Evolutionary conservation across 2,329 filamentous ascomycete species (phyloP).

Genomic region (Fusarium stilboides): DNA sequence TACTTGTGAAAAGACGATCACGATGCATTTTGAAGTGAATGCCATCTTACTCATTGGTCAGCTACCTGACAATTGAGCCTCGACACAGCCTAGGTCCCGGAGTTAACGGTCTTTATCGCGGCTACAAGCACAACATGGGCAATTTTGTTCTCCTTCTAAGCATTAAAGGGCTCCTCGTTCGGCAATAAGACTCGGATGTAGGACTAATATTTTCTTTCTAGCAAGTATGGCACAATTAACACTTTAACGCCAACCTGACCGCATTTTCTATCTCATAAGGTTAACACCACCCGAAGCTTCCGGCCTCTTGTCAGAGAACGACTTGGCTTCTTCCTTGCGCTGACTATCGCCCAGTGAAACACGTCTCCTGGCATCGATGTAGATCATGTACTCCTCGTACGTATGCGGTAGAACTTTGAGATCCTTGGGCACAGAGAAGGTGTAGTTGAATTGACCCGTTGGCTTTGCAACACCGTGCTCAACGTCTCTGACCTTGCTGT

Average conservation of each 20-base stretch:
- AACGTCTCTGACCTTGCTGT: conserved; percentile 52
- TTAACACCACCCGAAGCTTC: conserved; percentile 28
- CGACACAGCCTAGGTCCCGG: neutral
- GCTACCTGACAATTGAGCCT: too few species aligned
- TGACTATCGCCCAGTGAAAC: conserved; percentile 46
- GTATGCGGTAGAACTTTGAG: conserved; percentile 51
- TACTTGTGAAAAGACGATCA: too few species aligned
- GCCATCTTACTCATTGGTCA: too few species aligned
- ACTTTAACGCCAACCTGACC: too few species aligned
- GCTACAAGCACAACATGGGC: too few species aligned
- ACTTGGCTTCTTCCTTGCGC: conserved; percentile 31
- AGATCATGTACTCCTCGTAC: conserved; percentile 53
- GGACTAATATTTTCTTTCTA: too few species aligned
- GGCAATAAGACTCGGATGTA: conserved; percentile 2
- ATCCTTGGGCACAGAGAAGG: conserved; percentile 50
- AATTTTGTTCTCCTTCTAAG: too few species aligned
- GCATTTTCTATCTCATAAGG: conserved; percentile 30
- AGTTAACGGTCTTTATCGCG: neutral
- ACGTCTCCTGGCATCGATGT: conserved; percentile 50
- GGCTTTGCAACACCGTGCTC: conserved; percentile 51
- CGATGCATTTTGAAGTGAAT: too few species aligned
- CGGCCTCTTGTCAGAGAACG: conserved; percentile 8
- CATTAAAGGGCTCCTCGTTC: neutral
- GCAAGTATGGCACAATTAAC: too few species aligned
- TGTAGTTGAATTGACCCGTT: conserved; percentile 53